phyloP scores from a whole-genome alignment of 345 rosid genomes.

The Euphorbia tirucalli region DNA sequence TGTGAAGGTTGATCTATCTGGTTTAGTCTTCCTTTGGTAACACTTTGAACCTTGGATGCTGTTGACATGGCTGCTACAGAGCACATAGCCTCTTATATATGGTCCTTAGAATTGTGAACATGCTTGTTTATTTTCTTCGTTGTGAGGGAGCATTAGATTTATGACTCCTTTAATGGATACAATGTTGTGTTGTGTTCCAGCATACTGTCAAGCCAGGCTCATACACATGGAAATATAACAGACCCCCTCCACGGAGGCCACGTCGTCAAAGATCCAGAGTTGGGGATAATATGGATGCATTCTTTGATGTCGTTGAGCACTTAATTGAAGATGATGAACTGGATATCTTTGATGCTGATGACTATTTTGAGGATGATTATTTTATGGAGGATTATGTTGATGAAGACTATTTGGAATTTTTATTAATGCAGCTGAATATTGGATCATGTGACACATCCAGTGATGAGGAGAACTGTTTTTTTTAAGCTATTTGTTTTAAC shows the following conservation, averaged over 20 bases:
- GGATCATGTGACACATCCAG: conserved; percentile 42
- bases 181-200: conserved; percentile 62
- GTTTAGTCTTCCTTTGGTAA: neutral
- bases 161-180: conserved; percentile 42
- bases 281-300: conserved; percentile 40
- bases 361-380: conserved; percentile 35
- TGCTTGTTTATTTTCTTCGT: conserved; percentile 2
- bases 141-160: conserved; percentile 7
- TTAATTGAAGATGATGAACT: conserved; percentile 47
- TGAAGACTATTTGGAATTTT: conserved; percentile 51
- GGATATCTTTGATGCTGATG: conserved; percentile 45
- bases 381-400: conserved; percentile 15
- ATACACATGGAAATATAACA: conserved; percentile 66
- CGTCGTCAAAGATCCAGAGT: conserved; percentile 39
- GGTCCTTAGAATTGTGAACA: conserved; percentile 5
- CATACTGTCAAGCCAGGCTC: conserved; percentile 77
- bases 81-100: neutral
- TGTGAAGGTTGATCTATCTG: neutral
- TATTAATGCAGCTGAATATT: conserved; percentile 46
- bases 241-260: conserved; percentile 62
- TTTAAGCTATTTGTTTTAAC: conserved; percentile 20
- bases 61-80: neutral
- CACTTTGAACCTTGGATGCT: neutral
- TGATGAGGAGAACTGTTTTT: conserved; percentile 44
- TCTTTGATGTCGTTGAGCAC: conserved; percentile 48